Evolutionary conservation across 2,329 filamentous ascomycete genomes (phyloP).

Genomic region (Trichoderma citrinoviride): DNA sequence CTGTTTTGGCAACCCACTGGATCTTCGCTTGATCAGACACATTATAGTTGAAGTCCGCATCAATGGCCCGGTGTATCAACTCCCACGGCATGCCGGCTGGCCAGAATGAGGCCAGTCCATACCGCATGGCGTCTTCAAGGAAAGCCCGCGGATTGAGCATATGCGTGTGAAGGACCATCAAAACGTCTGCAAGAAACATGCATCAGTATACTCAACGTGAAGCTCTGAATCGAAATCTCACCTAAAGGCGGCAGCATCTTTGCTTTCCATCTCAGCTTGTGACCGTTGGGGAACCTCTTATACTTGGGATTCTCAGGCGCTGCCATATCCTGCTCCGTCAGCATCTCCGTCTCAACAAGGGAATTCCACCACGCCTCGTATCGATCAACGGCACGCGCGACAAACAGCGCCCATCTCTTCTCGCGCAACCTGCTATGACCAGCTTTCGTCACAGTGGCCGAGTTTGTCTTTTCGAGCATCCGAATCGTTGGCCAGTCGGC

Average conservation of each 20-base stretch:
- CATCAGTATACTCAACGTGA: not conserved
- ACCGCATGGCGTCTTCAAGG: slow-evolving; percentile 68
- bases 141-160: slow-evolving; percentile 75
- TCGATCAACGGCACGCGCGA: slow-evolving; percentile 64
- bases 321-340: slow-evolving; percentile 40
- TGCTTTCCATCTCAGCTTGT: slow-evolving; percentile 35
- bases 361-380: slow-evolving; percentile 65
- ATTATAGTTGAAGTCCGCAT: slow-evolving; percentile 57
- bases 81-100: slow-evolving; percentile 64
- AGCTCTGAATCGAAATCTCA: slow-evolving; percentile 28
- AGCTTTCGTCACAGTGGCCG: slow-evolving; percentile 31
- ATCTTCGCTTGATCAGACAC: slow-evolving; percentile 43
- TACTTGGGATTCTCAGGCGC: slow-evolving; percentile 30
- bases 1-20: slow-evolving; percentile 49
- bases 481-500: slow-evolving; percentile 16
- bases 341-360: slow-evolving; percentile 29
- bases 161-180: slow-evolving; percentile 79
- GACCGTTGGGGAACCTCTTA: slow-evolving; percentile 32
- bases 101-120: slow-evolving; percentile 57
- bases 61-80: slow-evolving; percentile 55
- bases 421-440: slow-evolving; percentile 57
- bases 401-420: slow-evolving; percentile 71
- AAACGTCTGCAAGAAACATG: slow-evolving; percentile 52
- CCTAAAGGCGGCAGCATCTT: slow-evolving; percentile 57
- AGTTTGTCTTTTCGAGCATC: slow-evolving; percentile 27